Evolutionary conservation across 2,329 filamentous ascomycete genomes (phyloP).

Genomic region (Aureobasidium uvarum): DNA sequence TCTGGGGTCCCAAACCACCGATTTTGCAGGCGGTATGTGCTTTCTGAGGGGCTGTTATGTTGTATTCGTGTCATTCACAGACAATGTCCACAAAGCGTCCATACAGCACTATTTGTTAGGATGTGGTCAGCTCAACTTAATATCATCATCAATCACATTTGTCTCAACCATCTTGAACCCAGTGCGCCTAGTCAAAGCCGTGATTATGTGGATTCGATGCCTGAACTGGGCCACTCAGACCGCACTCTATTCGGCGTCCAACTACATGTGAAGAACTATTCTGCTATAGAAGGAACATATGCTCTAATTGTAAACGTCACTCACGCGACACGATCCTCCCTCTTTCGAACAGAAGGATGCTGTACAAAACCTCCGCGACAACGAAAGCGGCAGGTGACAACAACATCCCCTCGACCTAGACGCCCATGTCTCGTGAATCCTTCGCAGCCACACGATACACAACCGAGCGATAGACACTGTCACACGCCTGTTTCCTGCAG

Average conservation of each 20-base stretch:
- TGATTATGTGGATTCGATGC: not conserved
- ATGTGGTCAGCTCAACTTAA: not conserved
- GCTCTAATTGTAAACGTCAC: not conserved
- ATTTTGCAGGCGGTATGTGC: conserved; percentile 45
- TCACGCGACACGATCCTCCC: not conserved
- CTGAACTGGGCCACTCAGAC: not conserved
- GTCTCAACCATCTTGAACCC: not conserved
- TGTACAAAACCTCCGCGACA: not conserved
- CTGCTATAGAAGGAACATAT: too few relatives aligned
- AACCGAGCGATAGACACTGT: not conserved
- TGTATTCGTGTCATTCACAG: conserved; percentile 34
- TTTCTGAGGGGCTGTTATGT: conserved; percentile 46
- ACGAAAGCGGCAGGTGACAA: conserved; percentile 2
- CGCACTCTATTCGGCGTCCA: too few relatives aligned
- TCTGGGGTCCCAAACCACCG: conserved; percentile 48
- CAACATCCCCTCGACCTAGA: not conserved
- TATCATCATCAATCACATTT: not conserved
- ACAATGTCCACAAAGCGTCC: not conserved
- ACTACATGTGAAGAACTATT: too few relatives aligned
- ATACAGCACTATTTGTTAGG: not conserved
- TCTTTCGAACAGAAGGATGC: not conserved
- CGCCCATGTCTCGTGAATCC: not conserved
- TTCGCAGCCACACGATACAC: conserved; percentile 6
- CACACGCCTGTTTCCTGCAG: not conserved
- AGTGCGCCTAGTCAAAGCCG: too few relatives aligned